A percentile compares a stretch with the other conserved stretches of the same genome.
phyloP scores from a whole-genome alignment of 163 green algal genomes.

The Dunaliella salina region DNA sequence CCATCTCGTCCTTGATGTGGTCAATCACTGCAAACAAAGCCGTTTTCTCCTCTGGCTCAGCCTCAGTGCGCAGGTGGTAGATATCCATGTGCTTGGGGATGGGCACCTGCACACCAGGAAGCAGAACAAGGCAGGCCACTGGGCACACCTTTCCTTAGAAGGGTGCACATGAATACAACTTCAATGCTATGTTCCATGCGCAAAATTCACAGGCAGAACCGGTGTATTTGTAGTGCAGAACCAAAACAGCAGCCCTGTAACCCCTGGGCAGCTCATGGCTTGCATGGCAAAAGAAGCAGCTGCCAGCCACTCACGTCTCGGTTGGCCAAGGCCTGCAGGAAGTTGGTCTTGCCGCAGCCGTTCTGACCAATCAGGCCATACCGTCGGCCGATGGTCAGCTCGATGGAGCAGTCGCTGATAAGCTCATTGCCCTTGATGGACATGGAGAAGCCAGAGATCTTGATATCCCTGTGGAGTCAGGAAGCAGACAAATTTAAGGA shows the following conservation, averaged over 20 bases:
- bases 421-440: slow-evolving; percentile 50
- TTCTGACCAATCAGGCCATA: slow-evolving; percentile 79
- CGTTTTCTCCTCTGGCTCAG: slow-evolving; percentile 52
- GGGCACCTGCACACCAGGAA: slow-evolving; percentile 40
- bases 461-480: slow-evolving; percentile 48
- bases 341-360: slow-evolving; percentile 71
- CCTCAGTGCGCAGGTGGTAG: slow-evolving; percentile 66
- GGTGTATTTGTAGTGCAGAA: not conserved
- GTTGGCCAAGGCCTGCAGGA: slow-evolving; percentile 59
- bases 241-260: not conserved
- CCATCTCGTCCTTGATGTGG: slow-evolving; percentile 44
- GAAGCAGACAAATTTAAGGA: not conserved
- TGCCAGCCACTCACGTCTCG: slow-evolving; percentile 33
- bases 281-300: not conserved
- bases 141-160: not conserved
- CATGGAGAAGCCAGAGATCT: slow-evolving; percentile 65
- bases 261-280: not conserved
- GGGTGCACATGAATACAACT: not conserved
- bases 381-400: slow-evolving; percentile 65
- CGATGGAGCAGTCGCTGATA: slow-evolving; percentile 68
- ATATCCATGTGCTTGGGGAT: slow-evolving; percentile 69
- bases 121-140: not conserved
- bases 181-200: not conserved
- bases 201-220: not conserved
- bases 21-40: slow-evolving; percentile 46